Evolutionary conservation across 2,329 filamentous ascomycete species (phyloP), one percentile per base, ranked within the genome.

Genomic region (Diaporthe sp.): DNA sequence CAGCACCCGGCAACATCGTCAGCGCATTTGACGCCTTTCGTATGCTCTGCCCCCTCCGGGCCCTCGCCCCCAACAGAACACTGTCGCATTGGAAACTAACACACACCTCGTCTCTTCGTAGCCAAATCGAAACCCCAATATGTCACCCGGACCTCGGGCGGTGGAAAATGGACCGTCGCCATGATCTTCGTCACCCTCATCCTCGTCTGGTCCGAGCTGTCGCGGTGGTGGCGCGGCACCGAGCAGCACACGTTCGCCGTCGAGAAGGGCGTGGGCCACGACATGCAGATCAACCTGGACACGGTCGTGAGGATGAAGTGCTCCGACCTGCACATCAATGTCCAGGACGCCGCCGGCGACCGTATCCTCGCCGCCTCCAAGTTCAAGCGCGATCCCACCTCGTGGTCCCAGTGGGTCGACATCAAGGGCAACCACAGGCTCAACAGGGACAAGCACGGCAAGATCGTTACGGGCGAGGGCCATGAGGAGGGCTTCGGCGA

Each of bases 41-140:
- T 98, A 91, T 82, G 94, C 80, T 53, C 59, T 37, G 39, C 58
- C 70, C 70, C 42, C n/a, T 25, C 15, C 25, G 25, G 25, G 25
- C 61, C 28, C 28, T 22, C 39, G 1, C 15, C 31, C 25, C 10
- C 25, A 31, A 37, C 58, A 42, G 34, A 13, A 15, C 72, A 31
- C 22, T 3, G 17, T 15, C 6, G 13, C 44, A 19, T 25, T 12
- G 13, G 19, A 59, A 68, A 74, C 81, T 81, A 75, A 82, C 78
- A 57, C 28, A 53, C 57, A 58, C 70, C 67, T 55, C 44, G 42
- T 72, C 59, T 59, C 34, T 72, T 39, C 76, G 72, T 82, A 98
- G 96, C 97, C 79, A 98, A 99, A 89, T 95, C 96, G 72, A 98
- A 98, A 87, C 92, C 96, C 22, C 95, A 96, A 82, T 99, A 98